Base-by-base conservation (phyloP, 495 filamentous ascomycete species). In the Lasiosphaeria ovina region DNA sequence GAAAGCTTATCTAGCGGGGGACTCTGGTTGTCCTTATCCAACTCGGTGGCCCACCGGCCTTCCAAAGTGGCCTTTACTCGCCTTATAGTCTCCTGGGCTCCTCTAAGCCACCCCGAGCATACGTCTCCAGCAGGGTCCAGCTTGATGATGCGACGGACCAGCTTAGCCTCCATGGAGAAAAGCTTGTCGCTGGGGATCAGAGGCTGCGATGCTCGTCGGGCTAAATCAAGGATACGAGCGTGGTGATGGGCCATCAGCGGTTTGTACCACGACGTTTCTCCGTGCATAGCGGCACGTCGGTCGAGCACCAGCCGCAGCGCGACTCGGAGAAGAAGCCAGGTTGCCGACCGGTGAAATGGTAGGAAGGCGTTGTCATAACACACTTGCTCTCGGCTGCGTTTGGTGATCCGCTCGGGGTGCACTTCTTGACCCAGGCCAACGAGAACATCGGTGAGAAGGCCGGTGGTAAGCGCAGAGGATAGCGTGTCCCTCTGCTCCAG, bases 301-400 rank as follows among this genome's bases (percentile, higher is more conserved):
- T 63, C 60, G 10, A 70, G 35, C 3, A 62, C 60, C 35, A 77
- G 60, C 51, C 87, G 84, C 36, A 88, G 54, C 0, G 73, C 62
- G 2, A 87, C 84, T 0, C 87, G 82, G 10, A 87, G 51, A 0
- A 89, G 70, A 2, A 89, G 69, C 86, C 86, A 89, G 0, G 83
- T 54, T 0, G 84, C 65, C 17, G 85, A 87, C 36, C 87, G 58
- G 8, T 77, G 76, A 80, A 85, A 89, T 0, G 84, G 84, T 0
- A 63, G 49, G 0, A 33, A 16, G 12, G 66, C 62, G 31, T 79
- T 47, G 3, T 67, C 3, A 79, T 79, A 88, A 32, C 81, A 49
- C 1, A 87, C 80, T 33, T 88, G 83, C 55, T 90, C 85, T 9
- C 83, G 76, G 14, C 82, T 87, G 52, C 79, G 75, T 64, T 89